These are phyloP conservation scores for Saprolegnia parasitica DNA, from an alignment of 352 stramenopile species.

Conservation along the genomic window DNA sequence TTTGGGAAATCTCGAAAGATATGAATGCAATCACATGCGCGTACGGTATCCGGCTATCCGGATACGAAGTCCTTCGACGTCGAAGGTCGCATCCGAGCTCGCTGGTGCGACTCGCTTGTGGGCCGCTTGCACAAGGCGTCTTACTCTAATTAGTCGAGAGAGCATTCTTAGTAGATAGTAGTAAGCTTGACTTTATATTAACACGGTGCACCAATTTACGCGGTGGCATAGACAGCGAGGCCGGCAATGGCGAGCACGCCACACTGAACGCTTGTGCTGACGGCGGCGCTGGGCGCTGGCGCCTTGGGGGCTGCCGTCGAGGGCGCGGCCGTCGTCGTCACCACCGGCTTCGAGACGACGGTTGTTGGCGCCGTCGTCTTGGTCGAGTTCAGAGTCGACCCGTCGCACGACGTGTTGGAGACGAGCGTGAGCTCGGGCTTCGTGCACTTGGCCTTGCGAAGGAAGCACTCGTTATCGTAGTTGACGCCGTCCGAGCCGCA, in stretches of 20 bases:
- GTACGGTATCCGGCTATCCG: neutral
- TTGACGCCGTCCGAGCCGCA: conserved; percentile 1
- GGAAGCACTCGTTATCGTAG: conserved; percentile 18
- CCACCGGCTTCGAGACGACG: neutral
- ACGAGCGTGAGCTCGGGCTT: neutral
- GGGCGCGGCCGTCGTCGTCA: neutral
- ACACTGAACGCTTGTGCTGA: neutral
- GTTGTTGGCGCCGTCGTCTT: conserved; percentile 3
- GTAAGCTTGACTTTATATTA: neutral
- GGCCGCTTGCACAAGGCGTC: neutral
- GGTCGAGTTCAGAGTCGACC: neutral
- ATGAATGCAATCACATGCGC: neutral
- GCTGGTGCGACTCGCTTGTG: too few species aligned
- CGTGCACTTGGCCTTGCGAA: conserved; percentile 18
- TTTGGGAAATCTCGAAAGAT: conserved; percentile 22
- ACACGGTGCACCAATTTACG: neutral
- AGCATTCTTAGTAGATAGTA: neutral
- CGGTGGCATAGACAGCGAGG: neutral
- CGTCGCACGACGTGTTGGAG: conserved; percentile 3
- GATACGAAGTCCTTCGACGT: neutral
- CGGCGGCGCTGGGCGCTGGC: neutral
- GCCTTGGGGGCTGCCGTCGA: conserved; percentile 3
- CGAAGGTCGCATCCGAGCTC: neutral
- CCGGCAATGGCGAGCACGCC: neutral
- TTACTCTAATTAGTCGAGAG: neutral